A percentile compares a stretch with the other conserved stretches of the same genome.
phyloP scores from a whole-genome alignment of 1,139 yeast species.

The Blastobotrys aristatus region DNA sequence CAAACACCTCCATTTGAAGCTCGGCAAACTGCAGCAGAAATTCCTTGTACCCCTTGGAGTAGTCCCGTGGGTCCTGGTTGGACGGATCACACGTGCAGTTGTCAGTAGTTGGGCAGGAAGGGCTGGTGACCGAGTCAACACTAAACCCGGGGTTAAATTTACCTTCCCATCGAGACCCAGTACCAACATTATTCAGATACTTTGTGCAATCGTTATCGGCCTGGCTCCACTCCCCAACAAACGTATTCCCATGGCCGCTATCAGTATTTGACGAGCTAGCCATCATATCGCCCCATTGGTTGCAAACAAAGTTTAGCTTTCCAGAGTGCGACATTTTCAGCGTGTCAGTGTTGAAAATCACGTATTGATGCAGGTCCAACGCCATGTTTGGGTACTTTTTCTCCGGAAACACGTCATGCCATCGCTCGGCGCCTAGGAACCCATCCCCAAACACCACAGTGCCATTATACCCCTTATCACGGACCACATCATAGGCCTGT shows the following conservation, averaged over 20 bases:
- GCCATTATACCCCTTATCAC: conserved; percentile 28
- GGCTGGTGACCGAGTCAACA: conserved; percentile 24
- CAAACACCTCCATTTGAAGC: conserved; percentile 34
- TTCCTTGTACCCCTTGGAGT: conserved; percentile 28
- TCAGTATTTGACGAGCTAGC: conserved; percentile 49
- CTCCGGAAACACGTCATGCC: conserved; percentile 32
- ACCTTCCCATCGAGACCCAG: conserved; percentile 80
- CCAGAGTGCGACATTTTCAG: conserved; percentile 56
- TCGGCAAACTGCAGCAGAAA: conserved; percentile 33
- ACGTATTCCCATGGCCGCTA: conserved; percentile 51
- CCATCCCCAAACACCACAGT: conserved; percentile 35
- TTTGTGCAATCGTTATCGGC: conserved; percentile 89
- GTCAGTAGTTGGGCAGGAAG: conserved; percentile 27
- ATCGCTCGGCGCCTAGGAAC: conserved; percentile 31
- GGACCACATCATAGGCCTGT: conserved; percentile 31
- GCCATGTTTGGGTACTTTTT: conserved; percentile 65
- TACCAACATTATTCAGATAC: conserved; percentile 86
- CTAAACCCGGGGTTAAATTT: conserved; percentile 25
- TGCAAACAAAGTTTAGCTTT: conserved; percentile 31
- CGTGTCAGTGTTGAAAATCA: conserved; percentile 53
- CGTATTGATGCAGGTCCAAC: conserved; percentile 55
- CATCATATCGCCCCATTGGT: conserved; percentile 48
- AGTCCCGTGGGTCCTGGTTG: conserved; percentile 27
- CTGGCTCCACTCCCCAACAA: conserved; percentile 86
- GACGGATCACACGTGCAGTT: conserved; percentile 32